Evolutionary conservation across 371 early-diverging fungal species (phyloP).

Genomic region (Rhizopus sp.): DNA sequence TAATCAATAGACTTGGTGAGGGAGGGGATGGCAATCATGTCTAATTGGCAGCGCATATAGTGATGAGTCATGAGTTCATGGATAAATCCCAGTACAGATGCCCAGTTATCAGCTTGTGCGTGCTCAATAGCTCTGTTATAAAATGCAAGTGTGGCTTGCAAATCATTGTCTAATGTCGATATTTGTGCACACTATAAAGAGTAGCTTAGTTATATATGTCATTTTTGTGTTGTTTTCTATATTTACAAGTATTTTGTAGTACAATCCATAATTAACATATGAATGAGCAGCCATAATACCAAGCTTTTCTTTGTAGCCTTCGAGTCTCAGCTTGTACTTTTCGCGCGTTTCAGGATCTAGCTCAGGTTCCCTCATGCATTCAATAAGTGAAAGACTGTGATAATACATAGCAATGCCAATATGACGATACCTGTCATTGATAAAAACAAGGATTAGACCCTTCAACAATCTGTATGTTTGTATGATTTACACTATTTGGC

Average conservation of each 20-base stretch:
- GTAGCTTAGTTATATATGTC: background rate
- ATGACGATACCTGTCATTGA: slow-evolving; percentile 34
- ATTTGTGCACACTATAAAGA: slow-evolving; percentile 34
- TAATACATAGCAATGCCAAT: slow-evolving; percentile 45
- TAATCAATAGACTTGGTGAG: slow-evolving; percentile 31
- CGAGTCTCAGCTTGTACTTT: slow-evolving; percentile 25
- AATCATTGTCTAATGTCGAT: slow-evolving; percentile 23
- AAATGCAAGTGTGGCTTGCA: slow-evolving; percentile 11
- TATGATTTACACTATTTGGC: slow-evolving; percentile 29
- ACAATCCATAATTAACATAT: slow-evolving; percentile 40
- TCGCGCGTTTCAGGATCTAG: slow-evolving; percentile 22
- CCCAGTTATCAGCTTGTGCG: slow-evolving; percentile 28
- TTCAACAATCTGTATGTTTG: background rate
- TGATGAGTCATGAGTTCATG: slow-evolving; percentile 34
- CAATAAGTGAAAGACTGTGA: slow-evolving; percentile 40
- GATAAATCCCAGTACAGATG: slow-evolving; percentile 33
- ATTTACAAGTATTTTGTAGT: slow-evolving; percentile 40
- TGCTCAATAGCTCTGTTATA: slow-evolving; percentile 37
- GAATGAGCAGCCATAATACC: slow-evolving; percentile 34
- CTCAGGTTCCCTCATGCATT: slow-evolving; percentile 24
- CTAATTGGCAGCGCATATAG: slow-evolving; percentile 28
- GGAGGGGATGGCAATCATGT: slow-evolving; percentile 35
- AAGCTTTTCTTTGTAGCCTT: slow-evolving; percentile 18
- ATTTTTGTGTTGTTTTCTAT: too few relatives aligned
- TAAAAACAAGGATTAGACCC: background rate